Base-by-base conservation (phyloP, 108 stramenopile genomes). In the Nitzschia sp. region DNA sequence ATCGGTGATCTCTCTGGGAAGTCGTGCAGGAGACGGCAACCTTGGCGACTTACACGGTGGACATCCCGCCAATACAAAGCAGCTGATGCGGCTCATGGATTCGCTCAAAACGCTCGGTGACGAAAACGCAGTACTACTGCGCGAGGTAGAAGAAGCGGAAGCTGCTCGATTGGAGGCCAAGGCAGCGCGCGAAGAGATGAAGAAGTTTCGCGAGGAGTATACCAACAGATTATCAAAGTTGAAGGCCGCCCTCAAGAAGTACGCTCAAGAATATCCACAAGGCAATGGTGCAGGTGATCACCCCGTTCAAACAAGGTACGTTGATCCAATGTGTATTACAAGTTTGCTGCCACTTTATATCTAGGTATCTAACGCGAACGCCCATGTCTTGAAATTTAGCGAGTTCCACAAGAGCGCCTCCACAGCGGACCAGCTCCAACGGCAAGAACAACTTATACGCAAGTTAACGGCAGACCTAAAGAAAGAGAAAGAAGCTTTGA, bases 51-150 rank as follows among this genome's bases (percentile, higher is more conserved):
- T 34, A 17, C 23, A 30, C 9, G 48, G 61, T 38, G 53, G 68
- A 32, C 58, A 71, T 29, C 61, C 84, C 8, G 69, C 78, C 1
- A 89, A 91, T 45, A 88, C 86, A 17, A 91, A 91, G 63, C 88
- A 91, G 71, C 68, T 91, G n/a, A 86, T 94, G 81, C 86, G 85
- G 22, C 72, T 91, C 23, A 85, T 94, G 85, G 93, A 94, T 70
- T 80, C 85, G 26, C 63, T 94, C 29, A 90, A 90, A 36, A 79
- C 87, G 31, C 68, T 94, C n/a, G 88, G 90, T 17, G 87, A 94
- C 65, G 93, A 94, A 63, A 94, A 94, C 59, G 90, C 86, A 27
- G 77, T 76, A 8, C 77, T 94, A 27, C 72, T 94, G 73, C 63
- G 93, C 17, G 84, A 90, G 75, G 85, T 94, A 26, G 89, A 91